Evolutionary conservation across 192 early-diverging fungal species (phyloP), one percentile per base, ranked within the genome.

Genomic region (Coemansia sp.): DNA sequence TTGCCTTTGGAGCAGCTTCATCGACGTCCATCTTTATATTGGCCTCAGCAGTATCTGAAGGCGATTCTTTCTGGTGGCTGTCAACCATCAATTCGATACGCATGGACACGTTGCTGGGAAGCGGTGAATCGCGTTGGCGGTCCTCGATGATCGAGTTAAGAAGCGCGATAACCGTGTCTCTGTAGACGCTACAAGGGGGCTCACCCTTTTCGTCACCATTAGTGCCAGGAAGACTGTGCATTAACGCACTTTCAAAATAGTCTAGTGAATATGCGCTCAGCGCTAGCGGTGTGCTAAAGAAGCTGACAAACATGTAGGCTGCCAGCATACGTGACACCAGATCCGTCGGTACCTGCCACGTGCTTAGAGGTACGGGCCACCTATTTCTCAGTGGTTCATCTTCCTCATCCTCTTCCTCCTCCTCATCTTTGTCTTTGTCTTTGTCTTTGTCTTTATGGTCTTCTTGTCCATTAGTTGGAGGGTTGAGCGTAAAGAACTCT

Each of bases 261-360:
- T 94, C 89, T 31, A 96, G 76, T n/a, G 87, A 85, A 59, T 89
- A 91, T 5, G 92, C 87, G 9, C 74, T 72, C 25, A 95, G 66
- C 33, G 82, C 72, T 2, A 96, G 69, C 16, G 93, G 87, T 25
- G 85, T 72, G 40, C 88, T 82, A 70, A 74, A 73, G 59, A 71
- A 71, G 68, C 67, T 73, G 37, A 81, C 66, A 58, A 74, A 70
- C 64, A 74, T 81, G 67, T 84, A 79, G 4, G 62, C 66, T 1
- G 67, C 61, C 56, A 77, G 63, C 34, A 52, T 31, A 1, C 69
- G 79, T 55, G 71, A 67, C 8, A 82, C 66, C 42, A 77, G 63
- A n/a, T 59, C 16, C 13, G 53, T 12, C 1, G 73, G 75, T 3
- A 84, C 63, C 48, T 64, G 69, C 72, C 72, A 74, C 7, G 61